These are phyloP conservation scores for Xylariaceae sp. DNA, from an alignment of 2,329 filamentous ascomycete genomes.

Conservation along the genomic window DNA sequence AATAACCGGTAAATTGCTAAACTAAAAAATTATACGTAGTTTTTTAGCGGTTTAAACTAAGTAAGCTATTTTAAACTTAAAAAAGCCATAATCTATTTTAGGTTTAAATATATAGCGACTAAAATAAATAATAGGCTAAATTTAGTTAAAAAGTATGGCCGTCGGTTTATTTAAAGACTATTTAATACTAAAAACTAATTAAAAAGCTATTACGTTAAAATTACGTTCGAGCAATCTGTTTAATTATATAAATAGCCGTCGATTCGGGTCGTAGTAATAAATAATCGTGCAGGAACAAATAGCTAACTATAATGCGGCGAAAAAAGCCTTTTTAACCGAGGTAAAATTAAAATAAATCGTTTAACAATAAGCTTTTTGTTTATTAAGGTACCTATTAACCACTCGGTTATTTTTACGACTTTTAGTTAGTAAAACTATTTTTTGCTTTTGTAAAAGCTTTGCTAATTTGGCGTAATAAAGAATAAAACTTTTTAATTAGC, in stretches of 20 bases:
- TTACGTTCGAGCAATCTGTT: constrained; percentile 1
- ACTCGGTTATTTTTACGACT: no score
- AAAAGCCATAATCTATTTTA: constrained; percentile 2
- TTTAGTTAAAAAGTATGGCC: neutral
- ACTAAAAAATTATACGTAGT: constrained; percentile 1
- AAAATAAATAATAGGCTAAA: constrained; percentile 2
- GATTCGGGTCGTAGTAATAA: neutral
- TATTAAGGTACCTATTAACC: neutral
- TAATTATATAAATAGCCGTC: constrained; percentile 1
- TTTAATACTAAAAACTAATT: neutral
- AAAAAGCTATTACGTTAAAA: constrained; percentile 8
- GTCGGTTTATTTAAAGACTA: neutral
- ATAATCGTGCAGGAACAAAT: neutral
- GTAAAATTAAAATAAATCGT: neutral
- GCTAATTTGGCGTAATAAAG: constrained; percentile 1
- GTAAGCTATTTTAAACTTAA: constrained; percentile 2
- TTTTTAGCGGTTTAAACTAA: constrained; percentile 4
- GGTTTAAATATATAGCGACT: neutral
- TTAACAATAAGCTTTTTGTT: neutral
- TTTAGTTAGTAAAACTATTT: neutral
- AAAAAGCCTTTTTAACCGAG: neutral
- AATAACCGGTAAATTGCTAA: neutral
- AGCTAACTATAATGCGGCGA: neutral
- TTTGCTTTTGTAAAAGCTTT: neutral
- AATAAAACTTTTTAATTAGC: neutral